Base-by-base conservation (phyloP, 768 basidiomycete species). In the Collybiopsis luxurians region DNA sequence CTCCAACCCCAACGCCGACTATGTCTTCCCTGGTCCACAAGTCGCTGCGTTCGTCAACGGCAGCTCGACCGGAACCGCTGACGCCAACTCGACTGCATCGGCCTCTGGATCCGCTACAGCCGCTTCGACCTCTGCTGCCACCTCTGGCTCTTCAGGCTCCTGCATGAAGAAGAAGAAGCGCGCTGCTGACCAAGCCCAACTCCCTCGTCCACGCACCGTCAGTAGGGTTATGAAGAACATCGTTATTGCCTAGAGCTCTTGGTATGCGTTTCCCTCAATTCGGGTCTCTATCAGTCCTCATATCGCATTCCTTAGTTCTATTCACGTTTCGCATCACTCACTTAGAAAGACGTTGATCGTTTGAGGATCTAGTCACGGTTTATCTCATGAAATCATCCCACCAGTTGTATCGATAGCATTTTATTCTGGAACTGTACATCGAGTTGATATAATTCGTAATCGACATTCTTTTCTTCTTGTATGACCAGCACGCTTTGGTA, bases 151-250 rank as follows among this genome's bases (percentile, higher is more conserved):
- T 21, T 45, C 53, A n/a, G 26, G 15, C 23, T 26, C 55, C 10
- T 44, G 48, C 30, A 59, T 42, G 42, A 17, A 48, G 27, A 39
- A 30, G 47, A 48, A 48, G 47, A n/a, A 26, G 17, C 43, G 54
- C 3, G 31, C 27, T 31, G n/a, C 7, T 47, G 34, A 38, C 0
- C 5, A 12, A 4, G 39, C 21, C 19, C 2, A 28, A 10, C 31
- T 10, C 34, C 24, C 36, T 11, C 39, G 42, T 30, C 53, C 53
- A 1, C 53, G 31, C 42, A 17, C 4, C 23, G 19, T 54, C 17
- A 54, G 53, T 12, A 9, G 53, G n/a, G 53, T 54, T 3, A 54
- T 54, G 53, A 54, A 54, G 42, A 54, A 13, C 19, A 27, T 54
- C 10, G 12, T 43, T 27, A 50, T 17, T 50, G 48, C 21, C 12